Conservation (phyloP, 192 early-diverging fungal species). For the Funneliformis geosporum region DNA sequence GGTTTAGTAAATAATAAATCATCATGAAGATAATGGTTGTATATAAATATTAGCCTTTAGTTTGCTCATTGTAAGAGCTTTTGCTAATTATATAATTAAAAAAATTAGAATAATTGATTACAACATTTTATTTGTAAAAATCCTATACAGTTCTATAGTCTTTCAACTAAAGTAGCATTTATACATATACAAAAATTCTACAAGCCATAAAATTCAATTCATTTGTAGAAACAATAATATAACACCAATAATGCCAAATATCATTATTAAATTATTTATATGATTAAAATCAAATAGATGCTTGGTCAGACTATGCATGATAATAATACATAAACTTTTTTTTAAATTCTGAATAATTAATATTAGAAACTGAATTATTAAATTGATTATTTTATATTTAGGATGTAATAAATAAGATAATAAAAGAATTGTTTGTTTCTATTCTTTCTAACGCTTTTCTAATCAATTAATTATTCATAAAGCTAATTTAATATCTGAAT, state of each 20-base stretch:
- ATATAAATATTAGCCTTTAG: background rate
- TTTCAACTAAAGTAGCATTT: background rate
- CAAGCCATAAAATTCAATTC: background rate
- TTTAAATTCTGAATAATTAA: conserved; percentile 5
- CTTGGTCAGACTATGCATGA: background rate
- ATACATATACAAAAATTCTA: background rate
- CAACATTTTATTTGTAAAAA: background rate
- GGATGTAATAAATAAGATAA: conserved; percentile 7
- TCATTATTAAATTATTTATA: conserved; percentile 7
- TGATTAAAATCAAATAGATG: conserved; percentile 7
- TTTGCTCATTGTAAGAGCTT: conserved; percentile 14
- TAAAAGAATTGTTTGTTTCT: background rate
- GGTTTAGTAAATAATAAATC: background rate
- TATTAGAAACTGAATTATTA: background rate
- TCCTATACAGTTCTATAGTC: background rate
- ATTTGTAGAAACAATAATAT: background rate
- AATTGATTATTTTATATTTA: background rate
- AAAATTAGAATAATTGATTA: background rate
- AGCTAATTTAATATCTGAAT: background rate
- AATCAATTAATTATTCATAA: background rate
- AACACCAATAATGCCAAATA: no score
- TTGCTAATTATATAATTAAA: conserved; percentile 1
- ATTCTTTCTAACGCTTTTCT: background rate
- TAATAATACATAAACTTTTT: conserved; percentile 8
- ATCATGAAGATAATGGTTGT: background rate